Conservation (phyloP, 2,329 filamentous ascomycete species). For the Microcyclosporella mali region DNA sequence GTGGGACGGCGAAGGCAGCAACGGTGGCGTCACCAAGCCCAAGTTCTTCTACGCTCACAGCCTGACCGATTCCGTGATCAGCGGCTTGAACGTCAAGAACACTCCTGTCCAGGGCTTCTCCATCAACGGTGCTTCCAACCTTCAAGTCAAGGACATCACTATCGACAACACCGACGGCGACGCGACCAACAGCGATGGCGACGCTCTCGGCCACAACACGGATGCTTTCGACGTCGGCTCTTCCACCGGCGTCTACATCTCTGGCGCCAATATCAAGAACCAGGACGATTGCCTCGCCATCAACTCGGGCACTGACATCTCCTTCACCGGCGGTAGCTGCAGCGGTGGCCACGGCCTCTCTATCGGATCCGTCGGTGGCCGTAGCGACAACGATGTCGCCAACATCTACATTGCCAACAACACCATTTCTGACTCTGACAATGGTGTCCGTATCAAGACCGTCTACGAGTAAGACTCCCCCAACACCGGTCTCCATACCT, state of each 20-base stretch:
- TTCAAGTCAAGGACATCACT: constrained; percentile 34
- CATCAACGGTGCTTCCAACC: constrained; percentile 30
- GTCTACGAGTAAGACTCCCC: constrained; percentile 31
- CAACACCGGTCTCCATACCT: too few species aligned
- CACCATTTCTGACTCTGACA: constrained; percentile 47
- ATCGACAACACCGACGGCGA: constrained; percentile 38
- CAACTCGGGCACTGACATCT: constrained; percentile 25
- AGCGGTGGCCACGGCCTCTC: constrained; percentile 22
- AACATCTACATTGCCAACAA: constrained; percentile 48
- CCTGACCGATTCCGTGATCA: constrained; percentile 34
- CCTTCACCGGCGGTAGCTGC: constrained; percentile 22
- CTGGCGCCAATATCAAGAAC: constrained; percentile 27
- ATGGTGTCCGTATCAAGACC: constrained; percentile 54
- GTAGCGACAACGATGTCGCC: constrained; percentile 47
- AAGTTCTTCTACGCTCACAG: constrained; percentile 39
- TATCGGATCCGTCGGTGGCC: constrained; percentile 45
- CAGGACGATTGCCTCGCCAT: constrained; percentile 32
- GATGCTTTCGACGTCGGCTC: constrained; percentile 34
- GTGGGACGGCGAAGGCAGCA: constrained; percentile 44
- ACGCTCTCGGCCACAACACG: constrained; percentile 35
- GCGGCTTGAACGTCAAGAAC: constrained; percentile 37
- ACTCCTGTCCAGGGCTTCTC: constrained; percentile 38
- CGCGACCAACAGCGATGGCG: constrained; percentile 31
- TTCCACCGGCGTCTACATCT: constrained; percentile 25
- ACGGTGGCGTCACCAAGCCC: constrained; percentile 40